Percentiles rank a stretch among this genome's conserved stretches.
Evolutionary conservation across 129 eudicot species (phyloP).

Genomic region (Deinandra increscens): DNA sequence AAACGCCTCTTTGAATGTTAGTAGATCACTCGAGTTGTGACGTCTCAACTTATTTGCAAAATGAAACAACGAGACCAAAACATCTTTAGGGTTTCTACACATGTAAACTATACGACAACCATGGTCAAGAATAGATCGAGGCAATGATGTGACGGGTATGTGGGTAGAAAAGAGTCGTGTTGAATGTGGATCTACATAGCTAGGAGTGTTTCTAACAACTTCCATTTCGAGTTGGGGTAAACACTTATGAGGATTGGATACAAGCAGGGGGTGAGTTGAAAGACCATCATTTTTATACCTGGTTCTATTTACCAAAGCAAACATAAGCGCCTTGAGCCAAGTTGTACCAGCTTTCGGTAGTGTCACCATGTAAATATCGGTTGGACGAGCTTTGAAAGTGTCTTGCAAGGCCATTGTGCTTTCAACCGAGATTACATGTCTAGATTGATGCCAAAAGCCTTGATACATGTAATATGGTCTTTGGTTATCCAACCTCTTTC

Average conservation of each 20-base stretch:
- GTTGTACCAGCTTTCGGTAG: conserved; percentile 43
- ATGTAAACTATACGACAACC: conserved; percentile 41
- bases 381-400: conserved; percentile 26
- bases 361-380: conserved; percentile 34
- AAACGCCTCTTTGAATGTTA: conserved; percentile 32
- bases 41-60: conserved; percentile 38
- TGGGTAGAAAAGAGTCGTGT: conserved; percentile 35
- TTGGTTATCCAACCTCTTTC: conserved; percentile 34
- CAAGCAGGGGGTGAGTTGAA: too few species aligned
- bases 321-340: conserved; percentile 49
- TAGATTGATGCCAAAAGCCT: conserved; percentile 43
- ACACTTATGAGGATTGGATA: conserved; percentile 36
- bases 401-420: conserved; percentile 28
- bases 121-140: conserved; percentile 31
- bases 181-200: background rate
- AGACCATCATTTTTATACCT: too few species aligned
- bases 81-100: conserved; percentile 59
- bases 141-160: conserved; percentile 34
- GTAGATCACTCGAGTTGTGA: background rate
- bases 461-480: conserved; percentile 30
- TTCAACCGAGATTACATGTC: conserved; percentile 9
- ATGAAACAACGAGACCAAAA: conserved; percentile 47
- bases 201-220: conserved; percentile 22
- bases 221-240: conserved; percentile 30
- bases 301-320: too few species aligned